These are phyloP conservation scores for Coniochaeta ligniaria DNA, from an alignment of 2,329 filamentous ascomycete species.

Conservation along the genomic window DNA sequence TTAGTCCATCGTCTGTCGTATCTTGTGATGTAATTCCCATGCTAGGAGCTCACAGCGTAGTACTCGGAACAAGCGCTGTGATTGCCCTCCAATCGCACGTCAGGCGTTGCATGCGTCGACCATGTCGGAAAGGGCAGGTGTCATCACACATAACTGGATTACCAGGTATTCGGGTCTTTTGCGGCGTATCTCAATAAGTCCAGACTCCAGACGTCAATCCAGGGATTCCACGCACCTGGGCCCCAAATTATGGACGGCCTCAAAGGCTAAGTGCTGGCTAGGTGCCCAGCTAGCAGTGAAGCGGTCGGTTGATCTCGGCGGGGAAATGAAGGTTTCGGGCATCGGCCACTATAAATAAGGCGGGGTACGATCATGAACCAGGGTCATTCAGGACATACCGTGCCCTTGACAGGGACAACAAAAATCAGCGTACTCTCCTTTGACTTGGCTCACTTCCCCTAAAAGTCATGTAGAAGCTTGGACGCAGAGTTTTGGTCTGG, in stretches of 20 bases:
- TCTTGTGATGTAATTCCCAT: not conserved
- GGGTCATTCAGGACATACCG: too few species aligned
- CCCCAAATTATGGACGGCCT: not conserved
- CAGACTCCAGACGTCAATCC: not conserved
- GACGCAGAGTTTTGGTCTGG: too few species aligned
- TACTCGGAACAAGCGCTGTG: not conserved
- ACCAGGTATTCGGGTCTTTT: not conserved
- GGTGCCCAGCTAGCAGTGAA: not conserved
- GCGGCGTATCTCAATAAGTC: not conserved
- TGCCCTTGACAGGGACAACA: too few species aligned
- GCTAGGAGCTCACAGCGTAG: not conserved
- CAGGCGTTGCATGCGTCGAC: not conserved
- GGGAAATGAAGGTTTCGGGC: not conserved
- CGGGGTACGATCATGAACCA: not conserved
- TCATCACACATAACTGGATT: not conserved
- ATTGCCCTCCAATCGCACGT: not conserved
- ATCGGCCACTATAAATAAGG: not conserved
- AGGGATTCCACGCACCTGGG: not conserved
- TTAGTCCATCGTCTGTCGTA: not conserved
- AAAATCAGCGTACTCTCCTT: too few species aligned
- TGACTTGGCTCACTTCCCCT: too few species aligned
- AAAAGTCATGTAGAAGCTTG: too few species aligned
- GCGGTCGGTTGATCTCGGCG: not conserved
- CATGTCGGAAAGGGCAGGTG: not conserved
- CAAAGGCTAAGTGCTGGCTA: not conserved